These are phyloP conservation scores for Lagerstroemia speciosa DNA, from an alignment of 345 rosid species.

Conservation along the genomic window DNA sequence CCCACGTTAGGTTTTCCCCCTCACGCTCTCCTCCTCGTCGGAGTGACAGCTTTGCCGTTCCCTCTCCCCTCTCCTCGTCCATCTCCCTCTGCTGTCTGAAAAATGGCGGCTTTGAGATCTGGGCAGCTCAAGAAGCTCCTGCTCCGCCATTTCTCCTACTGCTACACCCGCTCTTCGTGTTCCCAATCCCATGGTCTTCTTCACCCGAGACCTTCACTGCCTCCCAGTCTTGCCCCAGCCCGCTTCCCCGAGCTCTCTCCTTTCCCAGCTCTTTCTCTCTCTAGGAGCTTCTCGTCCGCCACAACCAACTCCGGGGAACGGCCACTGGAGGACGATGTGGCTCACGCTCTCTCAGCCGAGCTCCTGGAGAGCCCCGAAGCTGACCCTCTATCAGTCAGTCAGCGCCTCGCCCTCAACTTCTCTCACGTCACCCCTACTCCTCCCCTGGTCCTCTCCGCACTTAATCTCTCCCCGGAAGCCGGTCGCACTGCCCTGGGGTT, in stretches of 20 bases:
- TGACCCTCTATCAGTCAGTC: conserved; percentile 44
- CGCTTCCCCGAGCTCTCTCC: conserved; percentile 16
- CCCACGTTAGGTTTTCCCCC: conserved; percentile 2
- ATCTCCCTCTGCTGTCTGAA: conserved; percentile 1
- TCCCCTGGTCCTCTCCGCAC: conserved; percentile 44
- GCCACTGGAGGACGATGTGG: conserved; percentile 28
- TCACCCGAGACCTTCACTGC: conserved; percentile 7
- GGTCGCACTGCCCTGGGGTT: conserved; percentile 73
- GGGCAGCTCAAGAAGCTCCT: conserved; percentile 48
- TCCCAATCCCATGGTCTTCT: conserved; percentile 6
- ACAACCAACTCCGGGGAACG: conserved; percentile 13
- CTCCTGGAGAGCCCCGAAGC: conserved; percentile 34
- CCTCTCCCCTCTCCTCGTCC: conserved; percentile 2
- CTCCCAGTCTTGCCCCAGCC: conserved; percentile 14
- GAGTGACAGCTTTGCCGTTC: too few species aligned
- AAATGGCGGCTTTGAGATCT: conserved; percentile 51
- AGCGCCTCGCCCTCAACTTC: conserved; percentile 59
- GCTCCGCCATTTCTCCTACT: conserved; percentile 20
- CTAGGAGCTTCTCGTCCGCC: conserved; percentile 22
- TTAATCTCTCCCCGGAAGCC: conserved; percentile 62
- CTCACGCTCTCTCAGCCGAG: conserved; percentile 61
- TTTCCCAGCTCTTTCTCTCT: conserved; percentile 25
- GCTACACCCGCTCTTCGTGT: conserved; percentile 1
- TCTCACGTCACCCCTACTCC: conserved; percentile 66
- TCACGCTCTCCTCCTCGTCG: neutral